Evolutionary conservation across 176 grass and related monocot species (phyloP).

Genomic region (Guadua angustifolia): DNA sequence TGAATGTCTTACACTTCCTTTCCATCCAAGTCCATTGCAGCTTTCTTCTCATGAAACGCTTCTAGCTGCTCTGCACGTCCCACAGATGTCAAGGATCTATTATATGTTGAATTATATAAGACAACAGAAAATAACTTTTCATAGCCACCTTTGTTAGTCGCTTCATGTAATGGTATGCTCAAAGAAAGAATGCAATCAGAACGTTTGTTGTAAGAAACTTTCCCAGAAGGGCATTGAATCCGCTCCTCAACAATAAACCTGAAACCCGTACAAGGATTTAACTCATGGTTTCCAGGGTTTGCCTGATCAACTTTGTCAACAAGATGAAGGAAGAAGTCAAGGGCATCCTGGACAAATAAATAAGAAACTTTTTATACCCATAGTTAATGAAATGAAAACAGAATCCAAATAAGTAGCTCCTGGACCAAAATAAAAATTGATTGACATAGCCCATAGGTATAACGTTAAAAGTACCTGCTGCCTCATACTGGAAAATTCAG

Average conservation of each 20-base stretch:
- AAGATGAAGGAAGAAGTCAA: conserved; percentile 91
- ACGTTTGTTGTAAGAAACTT: conserved; percentile 92
- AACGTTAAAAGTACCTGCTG: conserved; percentile 71
- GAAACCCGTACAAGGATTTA: conserved; percentile 74
- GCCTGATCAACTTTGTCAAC: conserved; percentile 86
- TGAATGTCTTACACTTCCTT: conserved; percentile 72
- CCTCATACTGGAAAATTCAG: conserved; percentile 95
- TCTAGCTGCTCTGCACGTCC: conserved; percentile 77
- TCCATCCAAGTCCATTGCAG: conserved; percentile 74
- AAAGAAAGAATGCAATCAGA: conserved; percentile 82
- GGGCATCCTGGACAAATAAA: conserved; percentile 70
- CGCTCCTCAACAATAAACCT: conserved; percentile 93
- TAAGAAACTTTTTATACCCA: conserved; percentile 22
- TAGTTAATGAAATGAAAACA: conserved; percentile 4
- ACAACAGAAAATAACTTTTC: conserved; percentile 1
- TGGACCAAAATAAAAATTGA: background rate
- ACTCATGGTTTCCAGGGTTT: conserved; percentile 68
- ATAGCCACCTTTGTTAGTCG: conserved; percentile 86
- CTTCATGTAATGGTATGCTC: conserved; percentile 85
- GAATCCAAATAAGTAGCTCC: background rate
- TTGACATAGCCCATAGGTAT: background rate
- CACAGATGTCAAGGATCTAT: conserved; percentile 51
- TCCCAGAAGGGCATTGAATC: conserved; percentile 91
- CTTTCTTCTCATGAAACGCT: conserved; percentile 74
- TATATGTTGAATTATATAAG: conserved; percentile 3